A percentile compares a stretch with the other conserved stretches of the same genome.
Conservation (phyloP, 148 eudicot genomes). For the Arctostaphylos glauca region DNA sequence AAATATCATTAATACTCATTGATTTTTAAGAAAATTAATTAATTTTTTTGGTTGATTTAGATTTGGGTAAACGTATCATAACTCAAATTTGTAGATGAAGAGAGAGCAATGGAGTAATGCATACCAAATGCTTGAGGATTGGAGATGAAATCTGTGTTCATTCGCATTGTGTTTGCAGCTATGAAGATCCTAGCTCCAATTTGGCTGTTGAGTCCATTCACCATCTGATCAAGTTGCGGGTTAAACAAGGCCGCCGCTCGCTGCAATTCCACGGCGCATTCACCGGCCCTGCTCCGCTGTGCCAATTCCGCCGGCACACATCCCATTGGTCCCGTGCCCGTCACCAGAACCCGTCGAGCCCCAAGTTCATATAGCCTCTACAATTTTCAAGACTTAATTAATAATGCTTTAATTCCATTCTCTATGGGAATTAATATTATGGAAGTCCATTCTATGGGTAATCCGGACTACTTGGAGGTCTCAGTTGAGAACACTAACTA, state of each 20-base stretch:
- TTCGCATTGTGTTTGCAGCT: constrained; percentile 28
- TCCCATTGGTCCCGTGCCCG: constrained; percentile 49
- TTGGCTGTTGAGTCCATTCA: constrained; percentile 23
- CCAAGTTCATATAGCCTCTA: constrained; percentile 40
- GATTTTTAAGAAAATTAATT: too few relatives aligned
- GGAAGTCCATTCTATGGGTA: too few relatives aligned
- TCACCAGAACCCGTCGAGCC: constrained; percentile 42
- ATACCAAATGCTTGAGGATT: constrained; percentile 36
- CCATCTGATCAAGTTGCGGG: constrained; percentile 36
- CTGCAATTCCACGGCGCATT: constrained; percentile 33
- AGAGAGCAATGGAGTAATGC: not conserved
- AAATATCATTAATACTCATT: too few relatives aligned
- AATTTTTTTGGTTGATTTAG: too few relatives aligned
- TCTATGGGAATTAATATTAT: too few relatives aligned
- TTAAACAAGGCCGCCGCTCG: constrained; percentile 37
- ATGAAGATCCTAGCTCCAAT: constrained; percentile 30
- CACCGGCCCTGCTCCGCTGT: constrained; percentile 24
- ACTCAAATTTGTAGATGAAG: too few relatives aligned
- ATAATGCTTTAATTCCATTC: too few relatives aligned
- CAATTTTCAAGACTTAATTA: not conserved
- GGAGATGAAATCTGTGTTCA: constrained; percentile 31
- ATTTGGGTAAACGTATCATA: too few relatives aligned
- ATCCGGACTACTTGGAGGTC: not conserved
- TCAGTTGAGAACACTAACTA: not conserved
- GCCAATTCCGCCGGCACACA: constrained; percentile 48